Evolutionary conservation across 345 rosid genomes (phyloP).

Genomic region (Cardamine chenopodiifolia): DNA sequence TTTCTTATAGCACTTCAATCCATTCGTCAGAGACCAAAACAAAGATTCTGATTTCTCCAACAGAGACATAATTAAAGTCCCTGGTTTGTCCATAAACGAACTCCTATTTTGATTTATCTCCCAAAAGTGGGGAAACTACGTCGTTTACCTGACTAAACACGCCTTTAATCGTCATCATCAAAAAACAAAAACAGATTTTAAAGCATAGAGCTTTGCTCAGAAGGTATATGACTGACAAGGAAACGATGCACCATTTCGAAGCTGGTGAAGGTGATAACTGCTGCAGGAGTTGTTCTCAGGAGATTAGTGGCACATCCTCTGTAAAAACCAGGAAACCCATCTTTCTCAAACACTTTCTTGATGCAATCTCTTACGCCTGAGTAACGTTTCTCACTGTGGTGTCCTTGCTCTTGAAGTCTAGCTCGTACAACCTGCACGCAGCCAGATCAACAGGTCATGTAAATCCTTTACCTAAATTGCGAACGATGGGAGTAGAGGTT

Average conservation of each 20-base stretch:
- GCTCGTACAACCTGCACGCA: slow-evolving; percentile 68
- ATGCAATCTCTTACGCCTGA: slow-evolving; percentile 70
- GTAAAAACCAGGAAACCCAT: slow-evolving; percentile 78
- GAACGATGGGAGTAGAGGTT: neutral
- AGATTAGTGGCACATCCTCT: slow-evolving; percentile 94
- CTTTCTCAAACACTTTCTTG: slow-evolving; percentile 66
- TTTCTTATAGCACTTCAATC: slow-evolving; percentile 4
- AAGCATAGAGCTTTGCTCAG: slow-evolving; percentile 53
- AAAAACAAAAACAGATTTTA: neutral
- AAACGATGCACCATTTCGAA: slow-evolving; percentile 89
- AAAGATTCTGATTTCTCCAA: slow-evolving; percentile 16
- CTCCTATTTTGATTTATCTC: slow-evolving; percentile 7
- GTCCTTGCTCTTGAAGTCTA: slow-evolving; percentile 92
- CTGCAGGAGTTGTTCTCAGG: slow-evolving; percentile 85
- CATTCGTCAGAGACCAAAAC: slow-evolving; percentile 1
- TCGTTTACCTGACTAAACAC: slow-evolving; percentile 15
- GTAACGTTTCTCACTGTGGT: slow-evolving; percentile 74
- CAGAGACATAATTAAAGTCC: too few relatives aligned
- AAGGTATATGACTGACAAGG: slow-evolving; percentile 56
- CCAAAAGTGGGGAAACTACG: slow-evolving; percentile 12
- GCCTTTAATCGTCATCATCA: slow-evolving; percentile 38
- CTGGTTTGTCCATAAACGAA: neutral
- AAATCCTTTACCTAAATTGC: neutral
- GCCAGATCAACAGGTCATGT: slow-evolving; percentile 8
- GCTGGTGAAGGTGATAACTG: slow-evolving; percentile 94